Conservation (phyloP, 2,329 filamentous ascomycete species). For the Ceratocystis variospora region DNA sequence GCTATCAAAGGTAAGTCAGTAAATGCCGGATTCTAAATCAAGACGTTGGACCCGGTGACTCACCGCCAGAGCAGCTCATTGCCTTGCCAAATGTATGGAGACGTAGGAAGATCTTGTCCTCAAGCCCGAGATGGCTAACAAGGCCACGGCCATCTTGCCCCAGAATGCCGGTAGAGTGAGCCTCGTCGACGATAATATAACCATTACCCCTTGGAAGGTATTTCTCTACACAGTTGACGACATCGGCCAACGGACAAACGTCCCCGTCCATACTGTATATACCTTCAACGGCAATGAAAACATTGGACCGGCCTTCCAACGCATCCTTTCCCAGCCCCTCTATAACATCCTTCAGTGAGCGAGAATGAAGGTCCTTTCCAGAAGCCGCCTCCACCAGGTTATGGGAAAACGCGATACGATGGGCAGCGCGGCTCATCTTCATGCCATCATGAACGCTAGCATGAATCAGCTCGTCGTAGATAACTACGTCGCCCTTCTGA, state of each 20-base stretch:
- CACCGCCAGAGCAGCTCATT: slow-evolving; percentile 55
- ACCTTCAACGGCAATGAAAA: slow-evolving; percentile 57
- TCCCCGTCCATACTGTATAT: slow-evolving; percentile 81
- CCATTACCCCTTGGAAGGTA: slow-evolving; percentile 44
- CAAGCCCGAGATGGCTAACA: slow-evolving; percentile 42
- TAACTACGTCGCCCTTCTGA: slow-evolving; percentile 45
- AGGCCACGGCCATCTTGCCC: slow-evolving; percentile 44
- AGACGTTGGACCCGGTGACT: slow-evolving; percentile 21
- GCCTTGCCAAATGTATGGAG: slow-evolving; percentile 57
- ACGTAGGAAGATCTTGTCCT: slow-evolving; percentile 42
- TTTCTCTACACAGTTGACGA: slow-evolving; percentile 44
- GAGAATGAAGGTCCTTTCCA: slow-evolving; percentile 4
- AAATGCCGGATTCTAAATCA: neutral
- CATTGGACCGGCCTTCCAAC: slow-evolving; percentile 31
- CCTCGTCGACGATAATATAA: slow-evolving; percentile 53
- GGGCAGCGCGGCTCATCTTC: slow-evolving; percentile 44
- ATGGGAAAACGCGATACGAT: slow-evolving; percentile 41
- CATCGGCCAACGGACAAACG: slow-evolving; percentile 46
- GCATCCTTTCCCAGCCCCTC: slow-evolving; percentile 26
- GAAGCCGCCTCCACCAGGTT: slow-evolving; percentile 31
- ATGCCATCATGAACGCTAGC: slow-evolving; percentile 70
- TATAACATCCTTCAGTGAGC: slow-evolving; percentile 20
- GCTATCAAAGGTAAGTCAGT: slow-evolving; percentile 22
- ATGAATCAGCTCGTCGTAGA: slow-evolving; percentile 65
- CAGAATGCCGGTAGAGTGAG: slow-evolving; percentile 50